Evolutionary conservation across 768 basidiomycete species (phyloP).

Genomic region (Boletus vermiculosoides): DNA sequence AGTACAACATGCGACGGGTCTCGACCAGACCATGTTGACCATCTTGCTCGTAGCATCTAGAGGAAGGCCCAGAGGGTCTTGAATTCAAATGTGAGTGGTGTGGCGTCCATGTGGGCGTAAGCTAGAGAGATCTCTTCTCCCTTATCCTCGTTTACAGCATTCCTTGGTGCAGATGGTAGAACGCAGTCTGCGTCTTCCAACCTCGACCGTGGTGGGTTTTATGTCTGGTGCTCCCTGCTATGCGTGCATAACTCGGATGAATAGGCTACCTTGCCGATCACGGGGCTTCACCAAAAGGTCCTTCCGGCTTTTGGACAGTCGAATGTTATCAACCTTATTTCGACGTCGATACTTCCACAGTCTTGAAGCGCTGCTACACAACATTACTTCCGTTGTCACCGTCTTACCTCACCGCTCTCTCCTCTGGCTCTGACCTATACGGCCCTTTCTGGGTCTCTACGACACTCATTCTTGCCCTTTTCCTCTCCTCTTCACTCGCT

Average conservation of each 20-base stretch:
- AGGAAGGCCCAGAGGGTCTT: conserved; percentile 67
- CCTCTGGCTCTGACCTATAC: conserved; percentile 60
- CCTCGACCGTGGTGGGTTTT: conserved; percentile 48
- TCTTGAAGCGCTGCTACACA: conserved; percentile 70
- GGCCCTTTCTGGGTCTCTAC: conserved; percentile 99
- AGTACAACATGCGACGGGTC: conserved; percentile 17
- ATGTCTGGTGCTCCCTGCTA: background rate
- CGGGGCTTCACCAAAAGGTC: conserved; percentile 41
- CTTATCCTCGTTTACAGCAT: conserved; percentile 41
- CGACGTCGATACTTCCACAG: conserved; percentile 81
- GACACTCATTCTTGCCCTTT: conserved; percentile 89
- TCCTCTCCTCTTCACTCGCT: conserved; percentile 90
- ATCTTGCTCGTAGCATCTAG: conserved; percentile 42
- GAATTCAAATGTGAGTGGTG: conserved; percentile 64
- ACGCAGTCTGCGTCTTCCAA: conserved; percentile 35
- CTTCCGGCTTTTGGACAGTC: conserved; percentile 70
- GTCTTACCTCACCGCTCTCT: conserved; percentile 61
- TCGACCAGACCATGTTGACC: background rate
- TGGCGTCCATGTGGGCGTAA: background rate
- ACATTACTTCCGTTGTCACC: conserved; percentile 74
- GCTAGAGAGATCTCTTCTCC: background rate
- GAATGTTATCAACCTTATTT: conserved; percentile 90
- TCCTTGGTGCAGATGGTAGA: conserved; percentile 41
- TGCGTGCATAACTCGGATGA: background rate
- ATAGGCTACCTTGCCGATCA: conserved; percentile 67